Evolutionary conservation across 2,329 filamentous ascomycete genomes (phyloP).

Genomic region (Cercospora janseana): DNA sequence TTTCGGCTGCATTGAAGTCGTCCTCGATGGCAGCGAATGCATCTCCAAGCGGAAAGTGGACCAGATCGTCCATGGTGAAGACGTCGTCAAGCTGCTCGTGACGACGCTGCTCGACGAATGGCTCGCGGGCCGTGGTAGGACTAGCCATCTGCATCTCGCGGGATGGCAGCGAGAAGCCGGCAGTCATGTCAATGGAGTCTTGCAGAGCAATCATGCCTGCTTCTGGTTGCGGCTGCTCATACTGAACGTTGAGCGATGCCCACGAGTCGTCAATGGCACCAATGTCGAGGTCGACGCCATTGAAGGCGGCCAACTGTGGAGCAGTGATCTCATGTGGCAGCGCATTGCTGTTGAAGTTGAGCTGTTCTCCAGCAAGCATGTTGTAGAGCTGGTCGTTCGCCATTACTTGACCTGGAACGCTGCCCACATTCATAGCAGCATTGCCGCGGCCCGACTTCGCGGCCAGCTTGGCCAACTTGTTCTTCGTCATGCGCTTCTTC

Average conservation of each 20-base stretch:
- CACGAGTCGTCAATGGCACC: not conserved
- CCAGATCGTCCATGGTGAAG: too few relatives aligned
- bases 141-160: constrained; percentile 1
- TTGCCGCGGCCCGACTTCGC: too few relatives aligned
- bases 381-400: constrained; percentile 16
- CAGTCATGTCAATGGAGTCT: too few relatives aligned
- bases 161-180: too few relatives aligned
- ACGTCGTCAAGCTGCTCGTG: too few relatives aligned
- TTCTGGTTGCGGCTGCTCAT: not conserved
- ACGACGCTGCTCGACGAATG: not conserved
- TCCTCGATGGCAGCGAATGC: too few relatives aligned
- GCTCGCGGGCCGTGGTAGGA: too few relatives aligned
- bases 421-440: too few relatives aligned
- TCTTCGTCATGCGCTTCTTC: constrained; percentile 35
- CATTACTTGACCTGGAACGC: not conserved
- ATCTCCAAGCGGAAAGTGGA: too few relatives aligned
- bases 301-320: too few relatives aligned
- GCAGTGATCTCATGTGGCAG: constrained; percentile 19
- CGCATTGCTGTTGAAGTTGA: constrained; percentile 42
- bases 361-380: constrained; percentile 47
- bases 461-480: constrained; percentile 37
- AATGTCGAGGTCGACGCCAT: constrained; percentile 7
- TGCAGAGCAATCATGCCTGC: too few relatives aligned
- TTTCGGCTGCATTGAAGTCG: too few relatives aligned
- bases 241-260: constrained; percentile 4